phyloP scores from a whole-genome alignment of 169 alveolate genomes.

The Babesia ovis region DNA sequence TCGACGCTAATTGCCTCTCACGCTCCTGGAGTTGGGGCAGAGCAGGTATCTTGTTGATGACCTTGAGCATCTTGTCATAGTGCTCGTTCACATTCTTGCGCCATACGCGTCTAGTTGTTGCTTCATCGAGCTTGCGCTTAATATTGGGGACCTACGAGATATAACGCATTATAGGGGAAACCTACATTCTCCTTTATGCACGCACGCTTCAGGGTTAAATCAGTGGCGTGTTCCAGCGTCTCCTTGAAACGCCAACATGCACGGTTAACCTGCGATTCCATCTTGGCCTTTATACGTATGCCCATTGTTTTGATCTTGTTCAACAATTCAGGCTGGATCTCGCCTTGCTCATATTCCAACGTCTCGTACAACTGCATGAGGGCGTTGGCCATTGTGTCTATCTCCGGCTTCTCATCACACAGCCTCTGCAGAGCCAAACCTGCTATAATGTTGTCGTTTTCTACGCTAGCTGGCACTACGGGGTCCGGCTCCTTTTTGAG shows the following conservation, averaged over 20 bases:
- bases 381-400: conserved; percentile 50
- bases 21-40: conserved; percentile 31
- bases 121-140: conserved; percentile 20
- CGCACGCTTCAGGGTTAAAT: conserved; percentile 16
- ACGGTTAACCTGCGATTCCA: conserved; percentile 15
- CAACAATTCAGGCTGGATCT: neutral
- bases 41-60: conserved; percentile 48
- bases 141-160: conserved; percentile 47
- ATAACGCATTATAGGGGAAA: neutral
- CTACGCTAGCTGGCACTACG: neutral
- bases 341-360: neutral
- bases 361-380: conserved; percentile 50
- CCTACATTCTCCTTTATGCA: conserved; percentile 44
- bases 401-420: conserved; percentile 66
- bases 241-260: conserved; percentile 24
- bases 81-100: conserved; percentile 40
- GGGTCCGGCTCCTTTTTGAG: conserved; percentile 20
- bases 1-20: conserved; percentile 18
- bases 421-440: conserved; percentile 67
- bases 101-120: conserved; percentile 14
- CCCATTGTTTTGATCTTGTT: conserved; percentile 32
- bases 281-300: conserved; percentile 48
- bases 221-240: conserved; percentile 13
- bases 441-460: conserved; percentile 38
- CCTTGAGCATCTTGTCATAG: conserved; percentile 56